Evolutionary conservation across 805 yeast genomes (phyloP), one percentile per base, ranked within the genome.

Genomic region (Candida pseudoglaebosa): DNA sequence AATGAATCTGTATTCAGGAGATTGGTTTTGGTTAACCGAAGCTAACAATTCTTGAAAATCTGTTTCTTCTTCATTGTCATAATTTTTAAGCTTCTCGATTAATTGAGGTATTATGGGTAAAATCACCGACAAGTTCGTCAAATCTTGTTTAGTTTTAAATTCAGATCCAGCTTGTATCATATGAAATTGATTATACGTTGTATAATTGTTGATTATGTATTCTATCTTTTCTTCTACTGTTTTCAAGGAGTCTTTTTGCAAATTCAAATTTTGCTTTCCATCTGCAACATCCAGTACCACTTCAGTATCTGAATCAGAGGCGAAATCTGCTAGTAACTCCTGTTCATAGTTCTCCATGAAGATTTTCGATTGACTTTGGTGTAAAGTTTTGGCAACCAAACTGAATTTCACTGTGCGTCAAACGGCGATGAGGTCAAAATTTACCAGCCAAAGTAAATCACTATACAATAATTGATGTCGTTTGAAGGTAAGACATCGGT

Each of bases 1-100:
- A 8, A 85, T 57, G 20, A 83, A 71, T n/a, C 62, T 56, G 47
- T 72, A 70, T 46, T 79, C 80, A 7, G 61, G 62, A 18, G 49
- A 40, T 31, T 34, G 43, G 12, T 57, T 60, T 9, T 46, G 47
- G 22, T 52, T 52, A 12, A 63, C 45, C 14, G 56, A 49, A 5
- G 67, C 52, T n/a, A 60, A 34, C 7, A 58, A 49, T 32, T 63
- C 62, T 32, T 57, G 47, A 40, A 55, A 63, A 40, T 65, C 65
- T 2, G 57, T 52, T 26, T 53, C 54, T 26, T 50, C 44, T 1
- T 45, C 48, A 24, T 60, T 50, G 16, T 58, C 47, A 28, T 47
- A 56, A 2, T 47, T 42, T 4, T 48, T 39, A 4, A 55, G 39
- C 22, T 56, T 49, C 2, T 20, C 50, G 44, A 41, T 54, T 14